Evolutionary conservation across 331 rosid species (phyloP), one percentile per base, ranked within the genome.

Genomic region (Stylosanthes scabra): DNA sequence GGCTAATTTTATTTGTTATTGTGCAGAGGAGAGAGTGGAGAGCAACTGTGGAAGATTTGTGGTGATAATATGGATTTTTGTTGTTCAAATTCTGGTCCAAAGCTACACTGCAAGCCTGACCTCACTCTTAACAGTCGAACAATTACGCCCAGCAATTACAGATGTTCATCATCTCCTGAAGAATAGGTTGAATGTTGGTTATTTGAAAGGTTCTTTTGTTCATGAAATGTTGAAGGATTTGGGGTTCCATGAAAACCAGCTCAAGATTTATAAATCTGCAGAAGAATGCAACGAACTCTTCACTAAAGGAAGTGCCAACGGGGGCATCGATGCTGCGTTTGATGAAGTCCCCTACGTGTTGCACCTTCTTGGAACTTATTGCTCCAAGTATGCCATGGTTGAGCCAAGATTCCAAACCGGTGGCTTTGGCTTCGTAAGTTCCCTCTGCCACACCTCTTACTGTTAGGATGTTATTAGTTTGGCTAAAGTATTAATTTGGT

Each of bases 31-130:
- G 79, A 83, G 16, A 63, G 85, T 90, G 11, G 42, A 56, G 4
- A 88, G 86, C 83, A 90, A 88, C 82, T 77, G 78, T 78, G 70
- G 81, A 3, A 82, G 89, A 72, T 78, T 88, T 58, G 89, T 91
- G 63, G 80, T 88, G 76, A 71, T 61, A 2, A 9, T 88, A 37
- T 91, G 94, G 94, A 72, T 71, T 13, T 83, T 86, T 59, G 90
- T 86, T 47, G 86, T 83, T 54, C 65, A 80, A 47, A 78, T 86
- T 70, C 60, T 86, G 63, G 74, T 66, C 67, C 87, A 83, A 45
- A 80, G 90, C 25, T 86, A 86, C 62, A 83, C 86, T 3, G 90
- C 87, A 0, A 86, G 90, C 57, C 63, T 86, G 20, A 74, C 90
- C 4, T 77, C 92, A 5, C 63, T 77, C 4, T 64, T 85, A 39